Evolutionary conservation across 139 green algal species (phyloP), one percentile per base, ranked within the genome.

Genomic region (Trebouxia sp.): DNA sequence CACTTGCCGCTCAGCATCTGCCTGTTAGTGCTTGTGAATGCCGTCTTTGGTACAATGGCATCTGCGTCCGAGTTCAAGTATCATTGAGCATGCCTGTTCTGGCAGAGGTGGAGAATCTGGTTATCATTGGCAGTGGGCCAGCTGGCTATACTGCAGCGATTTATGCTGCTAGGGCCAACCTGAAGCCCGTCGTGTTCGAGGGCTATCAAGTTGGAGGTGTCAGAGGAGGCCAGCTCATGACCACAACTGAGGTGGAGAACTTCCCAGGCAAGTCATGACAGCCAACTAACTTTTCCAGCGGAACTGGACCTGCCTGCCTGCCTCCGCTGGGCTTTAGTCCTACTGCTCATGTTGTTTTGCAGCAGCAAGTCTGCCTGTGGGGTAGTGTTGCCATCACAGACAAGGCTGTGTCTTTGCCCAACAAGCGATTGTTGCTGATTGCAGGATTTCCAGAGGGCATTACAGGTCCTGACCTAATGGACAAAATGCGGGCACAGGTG

Each of bases 401-500:
- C 22, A 30, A 22, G 32, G 24, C 15, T 28, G 6, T 66, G 55
- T 14, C 12, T 17, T 24, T 39, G 55, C 15, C 3, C 37, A 1
- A 35, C 6, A 5, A 45, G 8, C n/a, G 8, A 39, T 65, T 14
- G 24, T 20, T 22, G 8, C 37, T n/a, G 4, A 65, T 45, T 65
- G 92, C 96, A 48, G 96, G 96, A 48, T 99, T 99, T 56, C 96
- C 96, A 5, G 96, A 99, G 70, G 96, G 96, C 28, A 92, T 99
- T 50, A 98, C 96, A 0, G 96, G 96, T 5, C 96, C 96, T 35
- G 96, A 99, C 79, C 90, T 99, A 11, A 99, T 99, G 96, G 96
- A 98, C 74, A 83, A 87, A 26, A 99, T 99, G 96, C 86, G 94
- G 1, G 81, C 88, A 47, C 96, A 99, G 92, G 92, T 96, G 56